A percentile compares a stretch with the other conserved stretches of the same genome.
These are phyloP conservation scores for Eudorina sp. DNA, from an alignment of 139 green algal species.

Conservation along the genomic window DNA sequence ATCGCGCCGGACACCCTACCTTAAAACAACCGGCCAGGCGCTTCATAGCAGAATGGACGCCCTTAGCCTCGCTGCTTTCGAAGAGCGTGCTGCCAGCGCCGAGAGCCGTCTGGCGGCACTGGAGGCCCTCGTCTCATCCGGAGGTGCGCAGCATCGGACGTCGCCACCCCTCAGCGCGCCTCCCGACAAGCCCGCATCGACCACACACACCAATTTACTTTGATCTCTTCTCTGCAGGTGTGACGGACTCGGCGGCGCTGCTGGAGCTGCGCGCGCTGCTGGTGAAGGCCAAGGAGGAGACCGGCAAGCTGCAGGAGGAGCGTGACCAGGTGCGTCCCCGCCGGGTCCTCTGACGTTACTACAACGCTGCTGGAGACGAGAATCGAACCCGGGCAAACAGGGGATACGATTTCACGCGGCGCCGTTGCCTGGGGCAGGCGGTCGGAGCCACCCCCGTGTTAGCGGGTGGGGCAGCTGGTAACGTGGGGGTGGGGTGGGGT, in stretches of 20 bases:
- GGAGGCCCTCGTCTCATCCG: neutral
- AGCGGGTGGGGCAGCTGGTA: too few relatives aligned
- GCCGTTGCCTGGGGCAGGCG: too few relatives aligned
- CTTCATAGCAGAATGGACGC: slow-evolving; percentile 43
- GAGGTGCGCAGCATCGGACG: neutral
- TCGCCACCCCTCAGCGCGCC: too few relatives aligned
- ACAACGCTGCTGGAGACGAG: too few relatives aligned
- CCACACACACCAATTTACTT: neutral
- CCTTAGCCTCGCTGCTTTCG: slow-evolving; percentile 12
- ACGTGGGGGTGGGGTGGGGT: too few relatives aligned
- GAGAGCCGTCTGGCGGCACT: slow-evolving; percentile 24
- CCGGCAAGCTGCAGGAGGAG: slow-evolving; percentile 7
- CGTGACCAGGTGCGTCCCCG: neutral
- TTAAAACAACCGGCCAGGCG: too few relatives aligned
- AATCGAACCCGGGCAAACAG: too few relatives aligned
- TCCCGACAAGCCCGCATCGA: neutral
- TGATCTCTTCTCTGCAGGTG: neutral
- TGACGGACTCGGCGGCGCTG: neutral
- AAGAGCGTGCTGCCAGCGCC: slow-evolving; percentile 39
- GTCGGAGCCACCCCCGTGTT: too few relatives aligned
- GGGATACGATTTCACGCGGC: too few relatives aligned
- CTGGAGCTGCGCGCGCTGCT: slow-evolving; percentile 20
- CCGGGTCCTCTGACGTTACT: too few relatives aligned
- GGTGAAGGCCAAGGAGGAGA: slow-evolving; percentile 30
- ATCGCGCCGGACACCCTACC: too few relatives aligned